These are phyloP conservation scores for Pseudogymnoascus sp. DNA, from an alignment of 2,329 filamentous ascomycete genomes.

Conservation along the genomic window DNA sequence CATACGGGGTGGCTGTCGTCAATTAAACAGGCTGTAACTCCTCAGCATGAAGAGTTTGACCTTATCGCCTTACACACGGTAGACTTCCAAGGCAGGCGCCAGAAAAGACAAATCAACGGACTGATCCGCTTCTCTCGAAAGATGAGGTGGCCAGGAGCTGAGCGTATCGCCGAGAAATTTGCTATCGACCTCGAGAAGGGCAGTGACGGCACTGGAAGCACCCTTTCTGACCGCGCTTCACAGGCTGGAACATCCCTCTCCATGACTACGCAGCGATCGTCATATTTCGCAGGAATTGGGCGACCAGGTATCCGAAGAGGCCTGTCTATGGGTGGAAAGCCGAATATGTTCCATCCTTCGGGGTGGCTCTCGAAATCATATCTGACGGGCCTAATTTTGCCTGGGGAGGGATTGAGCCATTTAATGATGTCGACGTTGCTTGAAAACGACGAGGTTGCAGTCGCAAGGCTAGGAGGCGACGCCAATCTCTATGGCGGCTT, in stretches of 20 bases:
- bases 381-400: constrained; percentile 58
- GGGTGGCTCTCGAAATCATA: constrained; percentile 66
- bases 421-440: constrained; percentile 60
- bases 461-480: constrained; percentile 52
- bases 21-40: constrained; percentile 5
- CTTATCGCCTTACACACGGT: constrained; percentile 5
- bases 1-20: not conserved
- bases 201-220: constrained; percentile 24
- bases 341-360: constrained; percentile 51
- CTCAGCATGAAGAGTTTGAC: constrained; percentile 14
- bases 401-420: constrained; percentile 57
- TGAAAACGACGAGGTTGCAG: constrained; percentile 56
- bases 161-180: constrained; percentile 30
- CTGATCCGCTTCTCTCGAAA: constrained; percentile 58
- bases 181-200: constrained; percentile 25
- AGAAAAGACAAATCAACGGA: constrained; percentile 54
- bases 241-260: constrained; percentile 27
- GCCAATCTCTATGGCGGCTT: constrained; percentile 61
- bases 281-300: constrained; percentile 29
- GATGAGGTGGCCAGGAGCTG: constrained; percentile 57
- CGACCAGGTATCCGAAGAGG: constrained; percentile 23
- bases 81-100: constrained; percentile 38
- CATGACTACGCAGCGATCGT: constrained; percentile 24
- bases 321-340: constrained; percentile 39
- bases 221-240: constrained; percentile 16